Base-by-base conservation (phyloP, 2,329 filamentous ascomycete genomes). In the Venturia aucupariae region DNA sequence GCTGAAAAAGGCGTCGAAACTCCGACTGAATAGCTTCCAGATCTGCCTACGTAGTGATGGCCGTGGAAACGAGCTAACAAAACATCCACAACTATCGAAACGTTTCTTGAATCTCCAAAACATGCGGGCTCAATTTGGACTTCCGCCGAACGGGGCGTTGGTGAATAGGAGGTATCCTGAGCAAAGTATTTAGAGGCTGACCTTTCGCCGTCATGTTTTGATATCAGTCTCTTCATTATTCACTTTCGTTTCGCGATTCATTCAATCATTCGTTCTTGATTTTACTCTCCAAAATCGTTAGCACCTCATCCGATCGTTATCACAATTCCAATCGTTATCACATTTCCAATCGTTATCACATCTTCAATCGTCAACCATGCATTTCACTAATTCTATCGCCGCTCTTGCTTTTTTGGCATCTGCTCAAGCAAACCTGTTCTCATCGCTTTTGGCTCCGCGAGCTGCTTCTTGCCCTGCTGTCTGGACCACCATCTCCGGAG, bases 401-500 rank as follows among this genome's bases (percentile, higher is more conserved):
- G 13, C 46, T 51, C 24, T 27, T 51, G 46, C 24, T 15, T 10
- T 51, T 15, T 15, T 51, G 22, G 10, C n/a, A 11, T 27, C 46
- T 27, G 46, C 22, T 51, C 46, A 51, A 51, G 46, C 24, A 10
- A 51, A 15, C 10, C 8, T 51, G 10, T 51, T 51, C 22, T 51
- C 46, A 1, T 51, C 46, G 4, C 8, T 51, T 22, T 51, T 51
- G 13, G 46, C 46, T 24, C 46, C 46, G 6, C 13, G 46, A 27
- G 22, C 46, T 51, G 10, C 46, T 27, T 15, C 46, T 35, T 75
- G 73, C 57, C 72, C 71, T 35, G 65, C 68, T 0, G 67, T 74
- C 42, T 75, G 73, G 73, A 67, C 66, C 0, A 65, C 65, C 4
- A 68, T 75, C 39, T 70, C 70, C 39, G 67, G 66, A 19, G 71